Conservation (phyloP, 805 yeast genomes). For the Phaffomyces antillensis region DNA sequence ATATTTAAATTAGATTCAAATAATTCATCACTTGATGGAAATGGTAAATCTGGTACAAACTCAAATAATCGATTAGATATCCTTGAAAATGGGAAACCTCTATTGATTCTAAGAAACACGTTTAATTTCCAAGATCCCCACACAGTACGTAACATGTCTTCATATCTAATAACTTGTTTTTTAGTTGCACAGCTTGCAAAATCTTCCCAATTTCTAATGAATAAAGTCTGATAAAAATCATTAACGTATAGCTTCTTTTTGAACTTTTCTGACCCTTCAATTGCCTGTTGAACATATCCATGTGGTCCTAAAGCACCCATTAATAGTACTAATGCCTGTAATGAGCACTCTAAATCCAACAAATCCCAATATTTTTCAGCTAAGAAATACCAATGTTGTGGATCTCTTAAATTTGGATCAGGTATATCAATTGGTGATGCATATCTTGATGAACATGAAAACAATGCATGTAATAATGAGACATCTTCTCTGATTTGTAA, state of each 20-base stretch:
- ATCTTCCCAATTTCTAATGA: conserved; percentile 21
- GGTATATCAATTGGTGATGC: conserved; percentile 23
- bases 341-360: conserved; percentile 22
- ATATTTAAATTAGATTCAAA: conserved; percentile 17
- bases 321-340: conserved; percentile 24
- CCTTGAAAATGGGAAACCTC: conserved; percentile 29
- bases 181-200: conserved; percentile 23
- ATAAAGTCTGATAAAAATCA: conserved; percentile 10
- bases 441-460: conserved; percentile 27
- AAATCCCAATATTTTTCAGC: conserved; percentile 28
- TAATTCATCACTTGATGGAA: conserved; percentile 25
- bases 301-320: conserved; percentile 26
- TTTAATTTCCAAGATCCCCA: conserved; percentile 35
- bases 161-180: conserved; percentile 29
- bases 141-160: conserved; percentile 26
- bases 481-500: conserved; percentile 26
- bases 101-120: conserved; percentile 27
- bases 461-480: conserved; percentile 29
- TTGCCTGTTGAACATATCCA: conserved; percentile 22
- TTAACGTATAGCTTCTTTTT: conserved; percentile 14
- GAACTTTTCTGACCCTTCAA: conserved; percentile 23
- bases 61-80: conserved; percentile 16
- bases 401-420: conserved; percentile 23
- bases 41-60: conserved; percentile 27
- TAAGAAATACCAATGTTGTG: conserved; percentile 31